phyloP scores from a whole-genome alignment of 768 basidiomycete genomes.

The Dentipellis fragilis region DNA sequence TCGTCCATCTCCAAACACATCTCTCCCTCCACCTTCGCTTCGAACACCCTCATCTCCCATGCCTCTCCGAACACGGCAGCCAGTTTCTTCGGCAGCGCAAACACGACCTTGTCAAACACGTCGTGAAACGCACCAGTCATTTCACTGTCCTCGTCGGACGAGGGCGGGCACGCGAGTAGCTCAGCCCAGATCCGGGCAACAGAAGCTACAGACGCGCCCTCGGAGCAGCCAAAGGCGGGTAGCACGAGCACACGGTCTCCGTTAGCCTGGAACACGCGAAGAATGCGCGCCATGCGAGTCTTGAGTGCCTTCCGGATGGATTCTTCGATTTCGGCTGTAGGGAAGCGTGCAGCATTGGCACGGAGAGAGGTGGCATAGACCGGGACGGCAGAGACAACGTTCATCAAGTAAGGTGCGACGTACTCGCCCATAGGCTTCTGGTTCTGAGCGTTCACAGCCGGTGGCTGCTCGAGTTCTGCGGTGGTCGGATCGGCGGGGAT shows the following conservation, averaged over 20 bases:
- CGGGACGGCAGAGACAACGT: slow-evolving; percentile 9
- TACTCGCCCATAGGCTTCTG: slow-evolving; percentile 12
- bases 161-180: slow-evolving; percentile 7
- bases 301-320: slow-evolving; percentile 7
- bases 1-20: neutral
- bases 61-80: slow-evolving; percentile 3
- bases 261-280: slow-evolving; percentile 6
- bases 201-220: slow-evolving; percentile 3
- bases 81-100: slow-evolving; percentile 7
- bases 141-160: neutral
- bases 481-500: slow-evolving; percentile 14
- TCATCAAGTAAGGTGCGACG: slow-evolving; percentile 12
- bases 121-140: slow-evolving; percentile 2
- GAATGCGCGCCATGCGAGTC: slow-evolving; percentile 1
- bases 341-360: neutral
- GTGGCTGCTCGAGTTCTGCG: slow-evolving; percentile 8
- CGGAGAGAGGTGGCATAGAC: neutral
- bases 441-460: slow-evolving; percentile 10
- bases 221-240: slow-evolving; percentile 7
- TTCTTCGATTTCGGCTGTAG: neutral
- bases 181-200: slow-evolving; percentile 12
- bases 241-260: slow-evolving; percentile 10
- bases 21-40: slow-evolving; percentile 7
- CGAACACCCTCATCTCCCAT: slow-evolving; percentile 10
- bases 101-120: slow-evolving; percentile 11